Conservation (phyloP, 495 filamentous ascomycete species). For the Xylaria castorea region DNA sequence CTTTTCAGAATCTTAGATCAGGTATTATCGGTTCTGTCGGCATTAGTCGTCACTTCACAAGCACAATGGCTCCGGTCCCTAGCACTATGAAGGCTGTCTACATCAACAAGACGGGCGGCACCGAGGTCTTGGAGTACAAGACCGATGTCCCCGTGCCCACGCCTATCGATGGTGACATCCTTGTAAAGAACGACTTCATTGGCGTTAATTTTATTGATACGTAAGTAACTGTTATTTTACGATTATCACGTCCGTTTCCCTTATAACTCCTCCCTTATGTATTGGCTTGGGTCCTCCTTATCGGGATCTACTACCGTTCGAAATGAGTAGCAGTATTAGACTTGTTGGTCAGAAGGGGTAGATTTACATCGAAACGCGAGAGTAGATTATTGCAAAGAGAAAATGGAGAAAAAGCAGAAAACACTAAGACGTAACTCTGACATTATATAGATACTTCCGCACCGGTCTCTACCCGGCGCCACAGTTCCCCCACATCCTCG, state of each 20-base stretch:
- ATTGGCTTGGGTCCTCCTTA: background rate
- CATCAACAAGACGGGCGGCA: conserved; percentile 77
- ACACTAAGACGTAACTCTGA: background rate
- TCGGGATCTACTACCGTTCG: background rate
- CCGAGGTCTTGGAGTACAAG: conserved; percentile 77
- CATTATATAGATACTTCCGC: conserved; percentile 75
- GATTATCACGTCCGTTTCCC: background rate
- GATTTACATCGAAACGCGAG: background rate
- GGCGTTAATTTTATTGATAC: conserved; percentile 92
- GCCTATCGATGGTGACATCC: conserved; percentile 71
- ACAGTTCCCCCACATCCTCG: conserved; percentile 76
- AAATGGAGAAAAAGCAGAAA: background rate
- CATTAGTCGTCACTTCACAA: background rate
- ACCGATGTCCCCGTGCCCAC: conserved; percentile 78
- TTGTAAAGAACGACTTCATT: conserved; percentile 84
- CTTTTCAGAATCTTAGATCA: background rate
- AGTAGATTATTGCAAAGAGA: background rate
- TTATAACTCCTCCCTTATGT: background rate
- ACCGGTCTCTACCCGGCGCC: conserved; percentile 81
- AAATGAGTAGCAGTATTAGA: background rate
- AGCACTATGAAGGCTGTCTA: conserved; percentile 78
- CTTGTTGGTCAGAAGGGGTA: background rate
- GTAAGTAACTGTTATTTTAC: conserved; percentile 43
- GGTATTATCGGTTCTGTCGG: background rate
- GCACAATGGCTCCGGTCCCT: conserved; percentile 47